Evolutionary conservation across 306 rosid species (phyloP), one percentile per base, ranked within the genome.

Genomic region (Cucurbita maxima): DNA sequence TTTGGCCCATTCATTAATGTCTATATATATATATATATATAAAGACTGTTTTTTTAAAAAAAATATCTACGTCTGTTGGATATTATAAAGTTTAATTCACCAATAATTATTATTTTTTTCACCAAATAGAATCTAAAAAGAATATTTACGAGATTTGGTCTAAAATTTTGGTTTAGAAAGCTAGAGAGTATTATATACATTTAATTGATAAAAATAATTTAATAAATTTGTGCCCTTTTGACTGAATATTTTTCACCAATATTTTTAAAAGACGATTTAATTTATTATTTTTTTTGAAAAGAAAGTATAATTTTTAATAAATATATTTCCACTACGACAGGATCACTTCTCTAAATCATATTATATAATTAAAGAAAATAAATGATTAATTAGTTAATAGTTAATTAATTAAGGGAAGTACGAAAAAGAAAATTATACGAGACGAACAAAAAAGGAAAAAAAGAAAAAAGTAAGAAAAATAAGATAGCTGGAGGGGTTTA

Each of bases 1-100:
- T 66, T 66, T 66, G 72, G 72, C 44, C 72, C 72, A 43, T 66
- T 41, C 53, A 66, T 66, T 66, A 66, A 66, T 66, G 19, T 19
- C 15, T 66, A 30, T 30, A 30, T 30, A 3, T 30, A 30, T 30
- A 30, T 30, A 30, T 30, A 2, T 30, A 30, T 30, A 30, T 30
- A 30, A 30, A 30, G 34, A 30, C 34, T 30, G 1, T 30, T 30
- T 30, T 2, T n/a, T n/a, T n/a, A n/a, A n/a, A 0, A 30, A 30
- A 30, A 30, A 30, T 30, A 30, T 30, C 34, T 30, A 30, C 30
- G 34, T 30, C 2, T 30, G 34, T 30, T 30, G 34, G 34, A 30
- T 30, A 30, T 30, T 30, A 30, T 30, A 30, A 30, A 30, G 34
- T 52, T 52, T 52, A 52, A 52, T 52, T 52, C n/a, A 52, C 9